phyloP scores from a whole-genome alignment of 768 basidiomycete genomes.

The Coprinopsis strossmayeri region DNA sequence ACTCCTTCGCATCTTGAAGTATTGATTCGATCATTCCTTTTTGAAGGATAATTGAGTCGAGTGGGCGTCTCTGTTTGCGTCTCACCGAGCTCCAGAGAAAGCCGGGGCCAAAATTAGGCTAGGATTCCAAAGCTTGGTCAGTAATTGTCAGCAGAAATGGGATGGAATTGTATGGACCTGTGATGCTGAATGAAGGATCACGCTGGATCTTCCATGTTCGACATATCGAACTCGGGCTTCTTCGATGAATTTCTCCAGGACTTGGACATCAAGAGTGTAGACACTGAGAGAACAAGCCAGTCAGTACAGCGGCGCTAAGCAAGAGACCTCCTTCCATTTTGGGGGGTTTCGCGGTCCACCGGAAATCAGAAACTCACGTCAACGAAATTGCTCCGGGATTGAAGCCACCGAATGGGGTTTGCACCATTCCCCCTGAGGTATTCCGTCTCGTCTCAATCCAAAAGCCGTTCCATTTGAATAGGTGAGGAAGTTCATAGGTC shows the following conservation, averaged over 20 bases:
- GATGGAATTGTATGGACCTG: conserved; percentile 16
- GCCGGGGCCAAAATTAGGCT: conserved; percentile 31
- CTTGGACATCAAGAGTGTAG: conserved; percentile 31
- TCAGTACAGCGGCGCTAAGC: neutral
- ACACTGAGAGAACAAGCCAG: conserved; percentile 21
- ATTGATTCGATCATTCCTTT: conserved; percentile 40
- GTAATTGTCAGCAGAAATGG: neutral
- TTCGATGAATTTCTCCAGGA: conserved; percentile 28
- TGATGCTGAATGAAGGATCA: conserved; percentile 28
- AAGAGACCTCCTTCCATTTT: no score
- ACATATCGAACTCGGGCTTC: conserved; percentile 28
- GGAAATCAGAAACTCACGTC: conserved; percentile 20
- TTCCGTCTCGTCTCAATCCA: conserved; percentile 30
- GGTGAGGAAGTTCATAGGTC: conserved; percentile 29
- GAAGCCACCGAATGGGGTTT: conserved; percentile 9
- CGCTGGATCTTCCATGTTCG: conserved; percentile 27
- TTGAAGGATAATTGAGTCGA: conserved; percentile 47
- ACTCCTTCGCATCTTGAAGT: conserved; percentile 45
- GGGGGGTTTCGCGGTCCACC: no score
- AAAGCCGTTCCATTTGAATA: conserved; percentile 35
- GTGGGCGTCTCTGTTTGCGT: conserved; percentile 42
- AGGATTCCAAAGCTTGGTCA: neutral
- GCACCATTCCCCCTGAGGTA: conserved; percentile 4
- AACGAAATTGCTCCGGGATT: conserved; percentile 17
- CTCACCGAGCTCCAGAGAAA: conserved; percentile 40